phyloP scores from a whole-genome alignment of 257 asterid species.

The Rauvolfia tetraphylla region DNA sequence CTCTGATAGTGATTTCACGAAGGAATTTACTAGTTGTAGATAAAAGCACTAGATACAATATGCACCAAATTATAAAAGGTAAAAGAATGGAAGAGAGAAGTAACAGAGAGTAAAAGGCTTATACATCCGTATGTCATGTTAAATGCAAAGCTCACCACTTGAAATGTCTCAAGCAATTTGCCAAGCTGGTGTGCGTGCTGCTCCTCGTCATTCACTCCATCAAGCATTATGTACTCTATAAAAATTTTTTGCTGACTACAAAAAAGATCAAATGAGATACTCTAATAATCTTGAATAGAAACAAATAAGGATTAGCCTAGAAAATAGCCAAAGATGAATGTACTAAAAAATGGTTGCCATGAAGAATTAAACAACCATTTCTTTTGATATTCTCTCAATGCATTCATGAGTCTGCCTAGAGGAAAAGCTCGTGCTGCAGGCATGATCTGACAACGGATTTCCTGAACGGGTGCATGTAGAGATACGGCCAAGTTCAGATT shows the following conservation, averaged over 20 bases:
- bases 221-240: slow-evolving; percentile 97
- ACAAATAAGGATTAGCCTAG: neutral
- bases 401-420: slow-evolving; percentile 74
- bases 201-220: slow-evolving; percentile 84
- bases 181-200: slow-evolving; percentile 95
- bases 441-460: slow-evolving; percentile 95
- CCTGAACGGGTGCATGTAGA: slow-evolving; percentile 93
- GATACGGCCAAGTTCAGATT: slow-evolving; percentile 87
- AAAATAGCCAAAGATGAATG: neutral
- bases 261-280: slow-evolving; percentile 30
- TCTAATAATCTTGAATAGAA: slow-evolving; percentile 14
- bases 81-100: neutral
- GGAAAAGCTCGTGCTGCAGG: slow-evolving; percentile 99
- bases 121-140: no score
- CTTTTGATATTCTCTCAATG: slow-evolving; percentile 69
- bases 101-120: neutral
- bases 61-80: neutral
- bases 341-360: neutral
- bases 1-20: neutral
- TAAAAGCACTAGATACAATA: neutral
- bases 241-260: slow-evolving; percentile 88
- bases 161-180: slow-evolving; percentile 59
- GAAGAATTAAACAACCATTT: slow-evolving; percentile 46
- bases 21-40: neutral
- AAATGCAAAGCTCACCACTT: slow-evolving; percentile 52